phyloP scores from a whole-genome alignment of 306 rosid species.

The Adenanthera pavonina region DNA sequence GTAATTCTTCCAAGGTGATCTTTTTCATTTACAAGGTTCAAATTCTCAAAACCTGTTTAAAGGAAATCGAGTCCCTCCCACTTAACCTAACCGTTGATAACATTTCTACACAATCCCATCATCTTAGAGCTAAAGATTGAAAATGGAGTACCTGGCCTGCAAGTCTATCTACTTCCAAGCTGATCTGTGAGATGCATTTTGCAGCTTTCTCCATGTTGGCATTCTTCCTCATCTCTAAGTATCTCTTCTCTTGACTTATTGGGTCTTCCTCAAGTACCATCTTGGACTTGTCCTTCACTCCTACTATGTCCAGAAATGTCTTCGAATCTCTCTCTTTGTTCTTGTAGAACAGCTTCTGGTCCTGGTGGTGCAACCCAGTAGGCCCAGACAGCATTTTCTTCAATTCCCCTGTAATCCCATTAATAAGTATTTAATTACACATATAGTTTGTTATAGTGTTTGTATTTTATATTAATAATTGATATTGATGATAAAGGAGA shows the following conservation, averaged over 20 bases:
- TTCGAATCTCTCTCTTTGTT: conserved; percentile 96
- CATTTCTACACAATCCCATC: background rate
- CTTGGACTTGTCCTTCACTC: conserved; percentile 88
- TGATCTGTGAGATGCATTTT: conserved; percentile 60
- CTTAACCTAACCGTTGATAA: too few relatives aligned
- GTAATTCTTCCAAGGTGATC: too few relatives aligned
- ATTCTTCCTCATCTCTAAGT: conserved; percentile 56
- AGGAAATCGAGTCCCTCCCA: too few relatives aligned
- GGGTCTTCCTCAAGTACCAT: conserved; percentile 72
- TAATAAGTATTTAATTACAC: too few relatives aligned
- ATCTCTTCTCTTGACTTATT: conserved; percentile 67
- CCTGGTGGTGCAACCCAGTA: conserved; percentile 89
- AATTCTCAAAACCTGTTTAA: too few relatives aligned
- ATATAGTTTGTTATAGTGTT: too few relatives aligned
- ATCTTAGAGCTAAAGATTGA: background rate
- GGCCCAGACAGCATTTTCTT: conserved; percentile 50
- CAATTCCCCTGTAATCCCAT: background rate
- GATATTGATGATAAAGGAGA: too few relatives aligned
- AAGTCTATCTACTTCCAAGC: conserved; percentile 88
- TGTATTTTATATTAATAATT: too few relatives aligned
- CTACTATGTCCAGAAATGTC: conserved; percentile 73
- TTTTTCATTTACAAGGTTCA: too few relatives aligned
- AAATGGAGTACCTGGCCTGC: conserved; percentile 68
- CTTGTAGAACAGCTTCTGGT: conserved; percentile 86
- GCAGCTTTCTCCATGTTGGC: conserved; percentile 10